These are phyloP conservation scores for Cetraspora pellucida DNA, from an alignment of 192 early-diverging fungal species.

Conservation along the genomic window DNA sequence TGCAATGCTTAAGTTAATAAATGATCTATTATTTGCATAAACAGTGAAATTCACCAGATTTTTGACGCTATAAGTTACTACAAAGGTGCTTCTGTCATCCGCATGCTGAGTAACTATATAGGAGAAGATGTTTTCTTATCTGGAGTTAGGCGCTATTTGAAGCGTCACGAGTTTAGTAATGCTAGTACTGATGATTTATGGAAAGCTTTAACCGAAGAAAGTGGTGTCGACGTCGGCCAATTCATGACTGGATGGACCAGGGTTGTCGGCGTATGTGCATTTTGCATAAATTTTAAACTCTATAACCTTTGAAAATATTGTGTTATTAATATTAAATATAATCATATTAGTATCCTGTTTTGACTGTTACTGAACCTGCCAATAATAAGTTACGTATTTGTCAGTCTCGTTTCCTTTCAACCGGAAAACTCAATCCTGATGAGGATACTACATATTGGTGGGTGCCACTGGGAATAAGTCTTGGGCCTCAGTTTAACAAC, in stretches of 20 bases:
- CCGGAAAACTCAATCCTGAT: slow-evolving; percentile 72
- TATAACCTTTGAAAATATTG: neutral
- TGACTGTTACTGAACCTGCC: slow-evolving; percentile 65
- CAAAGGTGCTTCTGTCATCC: slow-evolving; percentile 93
- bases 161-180: slow-evolving; percentile 83
- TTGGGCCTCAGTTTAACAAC: neutral
- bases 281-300: neutral
- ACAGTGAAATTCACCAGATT: slow-evolving; percentile 88
- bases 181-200: slow-evolving; percentile 89
- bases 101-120: slow-evolving; percentile 84
- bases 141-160: slow-evolving; percentile 75
- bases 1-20: too few relatives aligned
- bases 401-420: slow-evolving; percentile 85
- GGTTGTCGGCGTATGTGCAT: slow-evolving; percentile 66
- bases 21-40: neutral
- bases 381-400: slow-evolving; percentile 62
- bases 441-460: slow-evolving; percentile 87
- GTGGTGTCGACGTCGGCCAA: slow-evolving; percentile 75
- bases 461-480: slow-evolving; percentile 74
- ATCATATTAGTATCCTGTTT: slow-evolving; percentile 67
- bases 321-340: neutral
- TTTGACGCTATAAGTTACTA: slow-evolving; percentile 92
- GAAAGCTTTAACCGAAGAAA: slow-evolving; percentile 75
- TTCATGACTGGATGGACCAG: slow-evolving; percentile 92
- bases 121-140: slow-evolving; percentile 70